Evolutionary conservation across 495 filamentous ascomycete species (phyloP).

Genomic region (Bathelium albidoporum): DNA sequence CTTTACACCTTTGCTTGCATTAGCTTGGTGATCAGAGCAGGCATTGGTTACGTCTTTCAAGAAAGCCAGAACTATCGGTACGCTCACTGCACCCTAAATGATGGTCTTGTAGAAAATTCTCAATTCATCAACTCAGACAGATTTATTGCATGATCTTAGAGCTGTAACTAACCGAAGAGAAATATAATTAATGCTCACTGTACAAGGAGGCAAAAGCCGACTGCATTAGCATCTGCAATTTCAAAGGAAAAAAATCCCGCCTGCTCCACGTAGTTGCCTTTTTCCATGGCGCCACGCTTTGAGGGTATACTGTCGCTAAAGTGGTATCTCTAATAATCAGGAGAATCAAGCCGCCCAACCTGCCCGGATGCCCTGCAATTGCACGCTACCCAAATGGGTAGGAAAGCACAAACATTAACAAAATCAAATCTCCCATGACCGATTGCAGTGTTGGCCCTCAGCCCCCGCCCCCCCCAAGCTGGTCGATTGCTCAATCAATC

Average conservation of each 20-base stretch:
- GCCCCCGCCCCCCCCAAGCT: neutral
- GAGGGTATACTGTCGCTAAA: constrained; percentile 3
- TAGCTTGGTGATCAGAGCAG: neutral
- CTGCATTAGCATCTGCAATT: neutral
- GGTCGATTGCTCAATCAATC: neutral
- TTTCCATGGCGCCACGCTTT: neutral
- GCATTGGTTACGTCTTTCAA: too few species aligned
- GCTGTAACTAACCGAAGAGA: neutral
- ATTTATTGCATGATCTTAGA: neutral
- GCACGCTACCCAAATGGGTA: neutral
- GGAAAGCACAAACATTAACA: neutral
- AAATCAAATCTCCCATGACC: neutral
- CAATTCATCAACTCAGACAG: neutral
- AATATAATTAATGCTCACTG: neutral
- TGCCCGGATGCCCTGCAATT: neutral
- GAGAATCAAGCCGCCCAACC: neutral
- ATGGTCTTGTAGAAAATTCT: too few species aligned
- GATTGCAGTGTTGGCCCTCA: neutral
- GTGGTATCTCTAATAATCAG: constrained; percentile 1
- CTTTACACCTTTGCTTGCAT: too few species aligned
- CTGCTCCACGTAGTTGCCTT: neutral
- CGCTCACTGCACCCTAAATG: too few species aligned
- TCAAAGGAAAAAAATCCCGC: neutral
- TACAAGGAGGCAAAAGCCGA: neutral
- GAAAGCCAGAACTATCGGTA: too few species aligned